Percentiles rank a stretch among this genome's conserved stretches.
These are phyloP conservation scores for Vinca minor DNA, from an alignment of 257 asterid species.

Conservation along the genomic window DNA sequence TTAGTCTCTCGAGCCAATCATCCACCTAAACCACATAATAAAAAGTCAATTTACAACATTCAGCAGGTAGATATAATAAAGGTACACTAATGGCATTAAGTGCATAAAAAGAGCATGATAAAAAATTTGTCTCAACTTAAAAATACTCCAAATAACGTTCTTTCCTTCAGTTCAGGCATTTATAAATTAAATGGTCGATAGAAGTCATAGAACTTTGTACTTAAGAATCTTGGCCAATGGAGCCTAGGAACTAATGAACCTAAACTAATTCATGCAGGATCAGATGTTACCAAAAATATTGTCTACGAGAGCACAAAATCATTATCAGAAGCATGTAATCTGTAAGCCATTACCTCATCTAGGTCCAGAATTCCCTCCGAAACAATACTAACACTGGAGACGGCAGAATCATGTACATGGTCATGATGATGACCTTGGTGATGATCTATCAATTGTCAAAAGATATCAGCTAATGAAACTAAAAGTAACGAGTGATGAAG, in stretches of 20 bases:
- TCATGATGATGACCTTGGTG: constrained; percentile 61
- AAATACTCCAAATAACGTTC: background rate
- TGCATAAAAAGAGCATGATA: no score
- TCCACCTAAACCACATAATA: constrained; percentile 61
- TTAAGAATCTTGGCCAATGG: background rate
- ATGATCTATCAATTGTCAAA: constrained; percentile 37
- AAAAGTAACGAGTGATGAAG: background rate
- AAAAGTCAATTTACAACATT: constrained; percentile 7
- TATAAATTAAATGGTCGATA: background rate
- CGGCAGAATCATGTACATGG: constrained; percentile 77
- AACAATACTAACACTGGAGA: constrained; percentile 85
- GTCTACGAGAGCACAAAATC: background rate
- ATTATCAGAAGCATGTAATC: background rate
- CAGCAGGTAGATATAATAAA: constrained; percentile 5
- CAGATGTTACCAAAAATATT: background rate
- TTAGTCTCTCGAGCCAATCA: constrained; percentile 88
- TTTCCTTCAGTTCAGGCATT: background rate
- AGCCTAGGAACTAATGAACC: background rate
- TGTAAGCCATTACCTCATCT: constrained; percentile 58
- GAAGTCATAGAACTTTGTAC: background rate
- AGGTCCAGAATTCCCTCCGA: constrained; percentile 85
- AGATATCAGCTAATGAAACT: background rate
- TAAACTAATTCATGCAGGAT: background rate
- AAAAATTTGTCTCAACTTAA: background rate
- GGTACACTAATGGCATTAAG: background rate